phyloP scores from a whole-genome alignment of 2,329 filamentous ascomycete species.

The Neocatenulostroma microsporum region DNA sequence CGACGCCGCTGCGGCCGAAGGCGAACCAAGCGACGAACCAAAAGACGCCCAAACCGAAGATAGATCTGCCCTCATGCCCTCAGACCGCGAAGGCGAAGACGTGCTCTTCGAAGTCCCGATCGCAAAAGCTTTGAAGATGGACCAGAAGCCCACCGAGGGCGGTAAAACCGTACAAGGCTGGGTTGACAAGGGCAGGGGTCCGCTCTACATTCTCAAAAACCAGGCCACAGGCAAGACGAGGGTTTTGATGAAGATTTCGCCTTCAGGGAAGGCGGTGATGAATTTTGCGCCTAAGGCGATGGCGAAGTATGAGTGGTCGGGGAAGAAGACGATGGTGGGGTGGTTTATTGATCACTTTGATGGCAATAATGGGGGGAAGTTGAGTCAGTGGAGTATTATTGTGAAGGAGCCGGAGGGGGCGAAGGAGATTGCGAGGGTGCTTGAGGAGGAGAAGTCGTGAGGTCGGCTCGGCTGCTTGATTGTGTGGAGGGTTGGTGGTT shows the following conservation, averaged over 20 bases:
- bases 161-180: conserved; percentile 53
- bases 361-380: conserved; percentile 38
- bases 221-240: conserved; percentile 60
- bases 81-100: conserved; percentile 53
- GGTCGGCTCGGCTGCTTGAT: background rate
- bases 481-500: background rate
- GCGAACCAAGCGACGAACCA: conserved; percentile 21
- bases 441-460: conserved; percentile 40
- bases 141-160: conserved; percentile 40
- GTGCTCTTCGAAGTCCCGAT: conserved; percentile 59
- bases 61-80: conserved; percentile 62
- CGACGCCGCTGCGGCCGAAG: conserved; percentile 19
- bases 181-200: conserved; percentile 63
- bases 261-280: conserved; percentile 63
- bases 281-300: conserved; percentile 59
- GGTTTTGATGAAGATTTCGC: conserved; percentile 65
- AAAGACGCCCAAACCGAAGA: conserved; percentile 52
- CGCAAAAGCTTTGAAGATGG: conserved; percentile 60
- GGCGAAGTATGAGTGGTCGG: conserved; percentile 54
- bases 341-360: conserved; percentile 19
- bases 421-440: conserved; percentile 38
- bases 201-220: conserved; percentile 64
- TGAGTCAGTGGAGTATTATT: conserved; percentile 65
- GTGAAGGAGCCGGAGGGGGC: conserved; percentile 53
- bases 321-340: conserved; percentile 39